Conservation (phyloP, 805 yeast genomes). For the Isabelozyma heimii region DNA sequence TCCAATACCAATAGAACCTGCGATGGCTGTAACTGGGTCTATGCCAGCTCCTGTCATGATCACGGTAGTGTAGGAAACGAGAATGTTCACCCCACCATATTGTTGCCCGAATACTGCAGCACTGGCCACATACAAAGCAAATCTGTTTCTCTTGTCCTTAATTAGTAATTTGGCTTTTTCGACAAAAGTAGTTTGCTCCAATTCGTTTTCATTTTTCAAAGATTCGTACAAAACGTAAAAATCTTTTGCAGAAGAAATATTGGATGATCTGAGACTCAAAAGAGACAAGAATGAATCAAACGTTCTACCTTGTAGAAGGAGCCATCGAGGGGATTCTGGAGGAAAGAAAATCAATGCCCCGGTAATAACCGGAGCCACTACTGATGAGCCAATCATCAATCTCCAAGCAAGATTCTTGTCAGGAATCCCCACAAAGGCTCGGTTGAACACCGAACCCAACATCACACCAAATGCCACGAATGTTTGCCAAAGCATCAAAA, state of each 20-base stretch:
- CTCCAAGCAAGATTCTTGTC: conserved; percentile 8
- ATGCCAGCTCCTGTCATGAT: conserved; percentile 6
- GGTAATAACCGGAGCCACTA: conserved; percentile 7
- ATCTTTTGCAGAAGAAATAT: conserved; percentile 10
- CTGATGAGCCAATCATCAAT: conserved; percentile 12
- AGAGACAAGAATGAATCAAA: conserved; percentile 12
- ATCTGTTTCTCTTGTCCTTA: conserved; percentile 6
- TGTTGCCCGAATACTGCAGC: conserved; percentile 13
- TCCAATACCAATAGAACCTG: conserved; percentile 9
- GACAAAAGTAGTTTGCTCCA: not conserved
- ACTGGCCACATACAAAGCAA: conserved; percentile 8
- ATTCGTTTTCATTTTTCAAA: conserved; percentile 3
- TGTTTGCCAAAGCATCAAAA: conserved; percentile 13
- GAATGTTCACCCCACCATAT: conserved; percentile 13
- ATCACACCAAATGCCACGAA: conserved; percentile 15
- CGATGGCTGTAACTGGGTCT: conserved; percentile 3
- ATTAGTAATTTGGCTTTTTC: not conserved
- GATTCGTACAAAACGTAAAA: conserved; percentile 6
- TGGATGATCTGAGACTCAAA: conserved; percentile 4
- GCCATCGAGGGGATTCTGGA: conserved; percentile 26
- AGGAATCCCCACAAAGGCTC: conserved; percentile 6
- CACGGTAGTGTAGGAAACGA: conserved; percentile 5
- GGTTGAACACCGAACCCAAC: conserved; percentile 9
- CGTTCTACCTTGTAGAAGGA: conserved; percentile 11
- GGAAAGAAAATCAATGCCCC: conserved; percentile 12